phyloP scores from a whole-genome alignment of 2,329 filamentous ascomycete species.

The Pyrenochaeta sp. region DNA sequence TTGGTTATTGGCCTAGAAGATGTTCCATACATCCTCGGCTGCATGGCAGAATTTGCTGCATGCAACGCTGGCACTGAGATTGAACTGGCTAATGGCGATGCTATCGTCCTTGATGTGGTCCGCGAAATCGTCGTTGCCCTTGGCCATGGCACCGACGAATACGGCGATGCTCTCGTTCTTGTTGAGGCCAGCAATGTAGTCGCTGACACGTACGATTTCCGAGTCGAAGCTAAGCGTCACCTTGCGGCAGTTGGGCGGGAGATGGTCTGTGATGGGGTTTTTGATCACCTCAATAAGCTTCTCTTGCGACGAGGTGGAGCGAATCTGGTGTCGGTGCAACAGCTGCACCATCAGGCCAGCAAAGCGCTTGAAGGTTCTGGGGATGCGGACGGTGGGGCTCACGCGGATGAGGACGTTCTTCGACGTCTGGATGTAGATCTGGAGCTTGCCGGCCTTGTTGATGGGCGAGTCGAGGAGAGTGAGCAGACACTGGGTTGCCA shows the following conservation, averaged over 20 bases:
- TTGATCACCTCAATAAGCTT: constrained; percentile 97
- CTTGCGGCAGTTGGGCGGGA: constrained; percentile 96
- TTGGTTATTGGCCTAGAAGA: constrained; percentile 67
- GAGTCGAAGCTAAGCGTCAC: constrained; percentile 96
- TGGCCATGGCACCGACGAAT: constrained; percentile 98
- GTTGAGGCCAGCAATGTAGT: constrained; percentile 82
- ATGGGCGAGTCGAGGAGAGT: constrained; percentile 97
- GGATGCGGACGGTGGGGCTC: constrained; percentile 96
- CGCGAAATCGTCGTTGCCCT: constrained; percentile 93
- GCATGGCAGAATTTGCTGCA: constrained; percentile 99
- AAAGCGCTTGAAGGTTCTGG: constrained; percentile 98
- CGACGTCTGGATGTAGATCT: constrained; percentile 98
- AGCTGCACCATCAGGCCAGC: constrained; percentile 98
- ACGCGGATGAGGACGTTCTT: constrained; percentile 98
- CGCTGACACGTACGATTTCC: constrained; percentile 82
- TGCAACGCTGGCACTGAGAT: constrained; percentile 93
- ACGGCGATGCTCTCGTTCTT: constrained; percentile 94
- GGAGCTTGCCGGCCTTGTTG: constrained; percentile 96
- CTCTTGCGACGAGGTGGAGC: constrained; percentile 95
- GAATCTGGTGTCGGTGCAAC: constrained; percentile 92
- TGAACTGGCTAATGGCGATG: constrained; percentile 98
- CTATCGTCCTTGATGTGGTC: constrained; percentile 95
- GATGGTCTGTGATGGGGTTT: constrained; percentile 96
- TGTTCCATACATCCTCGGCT: constrained; percentile 93
- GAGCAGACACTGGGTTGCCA: constrained; percentile 77